Base-by-base conservation (phyloP, 352 stramenopile species). In the Pythium biforme region DNA sequence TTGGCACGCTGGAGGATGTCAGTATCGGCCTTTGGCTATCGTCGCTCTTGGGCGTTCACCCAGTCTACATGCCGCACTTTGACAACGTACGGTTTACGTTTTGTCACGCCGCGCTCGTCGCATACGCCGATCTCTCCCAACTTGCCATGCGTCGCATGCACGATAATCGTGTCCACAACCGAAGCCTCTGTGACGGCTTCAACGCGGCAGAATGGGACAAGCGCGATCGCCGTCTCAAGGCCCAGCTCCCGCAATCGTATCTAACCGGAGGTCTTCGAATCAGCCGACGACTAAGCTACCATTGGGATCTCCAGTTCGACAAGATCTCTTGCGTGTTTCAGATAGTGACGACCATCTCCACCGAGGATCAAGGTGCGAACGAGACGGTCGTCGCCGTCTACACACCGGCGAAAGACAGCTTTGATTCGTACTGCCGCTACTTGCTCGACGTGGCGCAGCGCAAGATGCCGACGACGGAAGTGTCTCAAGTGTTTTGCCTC, bases 101-200 rank as follows among this genome's bases (percentile, higher is more conserved):
- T 1, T 64, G 47, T 37, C 57, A 37, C 57, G 52, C 51, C 25
- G 4, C 37, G 25, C 37, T 56, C 2, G 14, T 45, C 47, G 47
- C 57, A 26, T 64, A 52, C 17, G 47, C 43, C 0, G 17, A 64
- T 12, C 37, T 57, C 1, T 64, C 57, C 1, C 57, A 7, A 9
- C 3, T 17, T 3, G 47, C 47, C 1, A 57, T 57, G 23, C 48
- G 47, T 12, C 34, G 7, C 1, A 57, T 64, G 10, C 37, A 64
- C 5, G 37, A 20, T 22, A 64, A 64, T 37, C 34, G 73, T 5
- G 45, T 64, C 1, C 31, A 34, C 0, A 52, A 59, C 7, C 62
- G 64, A 3, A 15, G 31, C 1, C 71, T 86, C 15, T 90, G 81
- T 62, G 50, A 73, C 22, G 77, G 75, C 4, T 86, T 83, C 34